Percentiles rank a stretch among this genome's conserved stretches.
Evolutionary conservation across 2,329 filamentous ascomycete species (phyloP).

Genomic region (Hypomyces perniciosus): DNA sequence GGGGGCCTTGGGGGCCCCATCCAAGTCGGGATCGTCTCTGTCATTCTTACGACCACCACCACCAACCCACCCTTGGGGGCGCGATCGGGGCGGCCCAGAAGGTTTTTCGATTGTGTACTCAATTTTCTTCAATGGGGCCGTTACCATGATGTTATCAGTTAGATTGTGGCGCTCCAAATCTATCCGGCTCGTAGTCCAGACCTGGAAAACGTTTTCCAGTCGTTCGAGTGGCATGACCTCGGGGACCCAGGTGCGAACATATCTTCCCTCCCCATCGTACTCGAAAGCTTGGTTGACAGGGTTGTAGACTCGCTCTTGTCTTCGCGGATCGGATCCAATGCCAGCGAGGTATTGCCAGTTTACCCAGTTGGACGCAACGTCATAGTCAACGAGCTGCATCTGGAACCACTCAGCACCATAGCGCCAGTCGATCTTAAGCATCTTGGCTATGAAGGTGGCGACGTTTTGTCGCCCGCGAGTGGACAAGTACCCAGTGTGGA

Average conservation of each 20-base stretch:
- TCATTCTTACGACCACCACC: background rate
- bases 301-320: constrained; percentile 69
- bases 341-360: constrained; percentile 81
- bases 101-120: background rate
- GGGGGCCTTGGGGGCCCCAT: too few relatives aligned
- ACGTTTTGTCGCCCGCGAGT: constrained; percentile 74
- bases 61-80: background rate
- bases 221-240: constrained; percentile 54
- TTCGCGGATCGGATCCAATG: constrained; percentile 72
- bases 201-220: constrained; percentile 60
- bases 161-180: constrained; percentile 54
- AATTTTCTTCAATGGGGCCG: constrained; percentile 50
- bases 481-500: constrained; percentile 70
- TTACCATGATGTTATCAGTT: constrained; percentile 56
- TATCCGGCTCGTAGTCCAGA: constrained; percentile 56
- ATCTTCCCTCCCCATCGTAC: constrained; percentile 65
- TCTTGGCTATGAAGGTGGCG: constrained; percentile 66
- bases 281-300: constrained; percentile 75
- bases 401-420: constrained; percentile 82
- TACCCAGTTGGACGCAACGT: constrained; percentile 70
- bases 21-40: background rate
- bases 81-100: background rate
- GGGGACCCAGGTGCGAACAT: constrained; percentile 67
- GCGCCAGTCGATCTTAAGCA: constrained; percentile 71
- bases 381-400: constrained; percentile 67